Base-by-base conservation (phyloP, 78 protist species). In the Polysphondylium violaceum region DNA sequence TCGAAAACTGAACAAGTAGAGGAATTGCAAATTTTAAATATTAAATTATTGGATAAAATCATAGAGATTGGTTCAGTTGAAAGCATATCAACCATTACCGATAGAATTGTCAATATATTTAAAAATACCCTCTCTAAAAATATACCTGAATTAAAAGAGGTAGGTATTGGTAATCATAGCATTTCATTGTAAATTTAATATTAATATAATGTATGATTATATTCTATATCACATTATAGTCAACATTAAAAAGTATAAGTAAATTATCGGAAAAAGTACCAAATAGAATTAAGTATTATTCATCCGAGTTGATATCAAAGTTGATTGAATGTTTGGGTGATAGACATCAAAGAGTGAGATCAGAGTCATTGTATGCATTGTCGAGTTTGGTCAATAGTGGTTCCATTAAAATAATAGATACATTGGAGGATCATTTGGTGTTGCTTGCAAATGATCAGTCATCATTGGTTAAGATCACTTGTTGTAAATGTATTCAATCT, bases 341-440 rank as follows among this genome's bases (percentile, higher is more conserved):
- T 44, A 38, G 79, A 55, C 79, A 83, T 41, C 91, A 83, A 58
- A 55, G 53, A 44, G 74, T 83, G n/a, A 53, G 91, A 40, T 69
- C 67, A 44, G 63, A 41, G 12, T 67, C 91, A 12, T 38, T 83
- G 11, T n/a, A 47, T 11, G 91, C 91, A 43, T 31, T 83, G 25
- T 38, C 79, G 43, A 33, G 11, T 16, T 44, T 83, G 9, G 72
- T 74, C 8, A 0, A 12, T 38, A 27, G 55, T 43, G 91, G 91
- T 3, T n/a, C 79, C 7, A 33, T 69, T n/a, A 83, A 83, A 74
- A 43, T 67, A 0, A 38, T 83, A 0, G 69, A 69, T 16, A 59
- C 71, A 3, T 36, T 79, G 12, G 89, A 64, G 21, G 68, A 44
- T 31, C 56, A 43, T 2, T 5, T 74, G 60, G 11, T 56, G 12